These are phyloP conservation scores for Bryoerythrophyllum caledonicum DNA, from an alignment of 225 moss, liverwort and hornwort genomes.

Conservation along the genomic window DNA sequence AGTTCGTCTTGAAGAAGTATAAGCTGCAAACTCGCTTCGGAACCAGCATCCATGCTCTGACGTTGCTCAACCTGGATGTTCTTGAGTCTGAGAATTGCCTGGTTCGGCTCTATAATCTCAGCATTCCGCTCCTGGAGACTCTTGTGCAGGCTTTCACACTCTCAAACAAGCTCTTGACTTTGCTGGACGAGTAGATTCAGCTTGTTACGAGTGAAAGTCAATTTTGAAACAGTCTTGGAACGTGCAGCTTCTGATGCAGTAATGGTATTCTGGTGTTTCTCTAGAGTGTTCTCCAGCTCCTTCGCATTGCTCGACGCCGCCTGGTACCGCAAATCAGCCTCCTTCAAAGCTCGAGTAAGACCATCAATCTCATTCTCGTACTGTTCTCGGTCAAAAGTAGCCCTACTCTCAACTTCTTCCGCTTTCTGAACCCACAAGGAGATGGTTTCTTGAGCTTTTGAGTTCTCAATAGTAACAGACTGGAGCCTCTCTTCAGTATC, in stretches of 20 bases:
- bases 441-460: conserved; percentile 32
- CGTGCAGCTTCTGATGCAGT: conserved; percentile 67
- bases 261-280: conserved; percentile 53
- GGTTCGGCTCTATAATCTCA: conserved; percentile 63
- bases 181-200: conserved; percentile 78
- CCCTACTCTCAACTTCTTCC: conserved; percentile 49
- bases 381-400: conserved; percentile 30
- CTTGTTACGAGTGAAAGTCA: conserved; percentile 71
- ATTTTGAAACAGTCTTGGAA: conserved; percentile 65
- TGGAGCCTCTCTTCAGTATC: conserved; percentile 55
- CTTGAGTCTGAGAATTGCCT: conserved; percentile 42
- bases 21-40: conserved; percentile 34
- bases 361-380: conserved; percentile 58
- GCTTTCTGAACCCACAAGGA: conserved; percentile 31
- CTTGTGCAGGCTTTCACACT: conserved; percentile 75
- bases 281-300: conserved; percentile 55
- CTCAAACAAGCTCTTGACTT: conserved; percentile 78
- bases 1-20: conserved; percentile 41
- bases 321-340: conserved; percentile 49
- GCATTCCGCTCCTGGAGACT: conserved; percentile 65
- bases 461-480: conserved; percentile 33
- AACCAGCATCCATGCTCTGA: conserved; percentile 28
- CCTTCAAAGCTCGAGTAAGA: conserved; percentile 40
- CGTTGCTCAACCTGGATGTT: conserved; percentile 40
- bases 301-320: conserved; percentile 42